phyloP scores from a whole-genome alignment of 2,329 filamentous ascomycete species.

The Diplodia sapinea region DNA sequence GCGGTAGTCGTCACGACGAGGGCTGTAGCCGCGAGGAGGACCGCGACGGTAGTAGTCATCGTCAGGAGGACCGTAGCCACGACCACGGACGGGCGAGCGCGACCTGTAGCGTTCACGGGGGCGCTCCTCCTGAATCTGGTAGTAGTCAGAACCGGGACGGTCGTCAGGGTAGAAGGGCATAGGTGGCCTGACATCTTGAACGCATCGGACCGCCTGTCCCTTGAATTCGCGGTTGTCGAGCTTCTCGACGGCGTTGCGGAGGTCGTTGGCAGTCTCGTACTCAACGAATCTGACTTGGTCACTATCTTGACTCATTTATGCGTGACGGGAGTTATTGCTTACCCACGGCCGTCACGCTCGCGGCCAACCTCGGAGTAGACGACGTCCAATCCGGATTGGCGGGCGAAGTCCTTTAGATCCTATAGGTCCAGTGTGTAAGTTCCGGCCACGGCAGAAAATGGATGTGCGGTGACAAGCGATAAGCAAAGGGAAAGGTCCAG shows the following conservation, averaged over 20 bases:
- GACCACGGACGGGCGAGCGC: conserved; percentile 68
- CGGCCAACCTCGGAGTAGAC: conserved; percentile 97
- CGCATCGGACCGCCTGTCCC: conserved; percentile 81
- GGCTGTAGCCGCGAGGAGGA: conserved; percentile 82
- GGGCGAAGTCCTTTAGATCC: conserved; percentile 99
- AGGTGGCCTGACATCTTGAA: conserved; percentile 73
- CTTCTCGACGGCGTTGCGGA: conserved; percentile 92
- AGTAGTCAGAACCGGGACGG: conserved; percentile 41
- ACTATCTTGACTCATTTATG: conserved; percentile 26
- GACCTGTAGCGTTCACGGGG: conserved; percentile 77
- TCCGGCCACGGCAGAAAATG: conserved; percentile 49
- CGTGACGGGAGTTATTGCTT: conserved; percentile 45
- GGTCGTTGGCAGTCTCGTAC: conserved; percentile 89
- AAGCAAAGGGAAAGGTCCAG: conserved; percentile 31
- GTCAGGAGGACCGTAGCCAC: conserved; percentile 67
- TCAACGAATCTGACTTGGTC: conserved; percentile 79
- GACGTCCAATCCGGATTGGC: conserved; percentile 94
- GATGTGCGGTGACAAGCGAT: conserved; percentile 41
- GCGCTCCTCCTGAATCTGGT: conserved; percentile 65
- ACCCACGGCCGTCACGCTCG: conserved; percentile 92
- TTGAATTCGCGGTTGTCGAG: conserved; percentile 94
- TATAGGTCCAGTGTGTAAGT: conserved; percentile 83
- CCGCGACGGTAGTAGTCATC: conserved; percentile 79
- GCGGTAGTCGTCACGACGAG: conserved; percentile 84
- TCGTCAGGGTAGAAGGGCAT: conserved; percentile 42